Evolutionary conservation across 345 rosid genomes (phyloP), one percentile per base, ranked within the genome.

Genomic region (Crucihimalaya himalaica): DNA sequence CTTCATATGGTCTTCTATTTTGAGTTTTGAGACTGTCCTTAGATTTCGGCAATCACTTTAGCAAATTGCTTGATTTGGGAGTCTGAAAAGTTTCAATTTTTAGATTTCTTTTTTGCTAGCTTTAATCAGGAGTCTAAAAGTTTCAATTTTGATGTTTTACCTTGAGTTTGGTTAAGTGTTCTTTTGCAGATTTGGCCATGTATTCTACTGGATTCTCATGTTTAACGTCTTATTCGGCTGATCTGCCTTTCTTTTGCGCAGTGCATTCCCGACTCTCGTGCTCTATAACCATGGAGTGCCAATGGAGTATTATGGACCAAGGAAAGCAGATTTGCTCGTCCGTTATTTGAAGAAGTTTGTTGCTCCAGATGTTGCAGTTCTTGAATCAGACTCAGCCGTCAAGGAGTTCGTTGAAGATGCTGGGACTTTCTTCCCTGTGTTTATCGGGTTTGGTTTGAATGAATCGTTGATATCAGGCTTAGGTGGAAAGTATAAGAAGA

Each of bases 241-340:
- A 59, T 59, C 28, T 60, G 63, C 3, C 5, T 31, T 51, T 53
- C 1, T 23, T 69, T 34, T 16, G 14, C 74, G 79, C 80, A 95
- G 99, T 74, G 99, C 85, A 48, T 95, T 71, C 57, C 99, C 99
- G 5, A 88, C 87, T 10, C 92, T 95, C 69, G 90, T 85, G 85
- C 81, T 95, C 39, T 92, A 86, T 80, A 81, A 78, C 70, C 93
- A 92, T 73, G 99, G 99, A 19, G 86, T 88, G 55, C 86, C 96
- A 18, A 80, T 83, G 51, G 99, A 90, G 25, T 95, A 95, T 68
- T 64, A 87, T 48, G 99, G 99, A 55, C 97, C 98, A 0, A 87
- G 99, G 73, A 85, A 92, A 83, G 85, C 99, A 5, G 94, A 87
- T 23, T 77, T 85, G 54, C 97, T 92, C 13, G 91, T 95, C 46